Conservation (phyloP, 169 alveolate genomes). For the Babesia microti region DNA sequence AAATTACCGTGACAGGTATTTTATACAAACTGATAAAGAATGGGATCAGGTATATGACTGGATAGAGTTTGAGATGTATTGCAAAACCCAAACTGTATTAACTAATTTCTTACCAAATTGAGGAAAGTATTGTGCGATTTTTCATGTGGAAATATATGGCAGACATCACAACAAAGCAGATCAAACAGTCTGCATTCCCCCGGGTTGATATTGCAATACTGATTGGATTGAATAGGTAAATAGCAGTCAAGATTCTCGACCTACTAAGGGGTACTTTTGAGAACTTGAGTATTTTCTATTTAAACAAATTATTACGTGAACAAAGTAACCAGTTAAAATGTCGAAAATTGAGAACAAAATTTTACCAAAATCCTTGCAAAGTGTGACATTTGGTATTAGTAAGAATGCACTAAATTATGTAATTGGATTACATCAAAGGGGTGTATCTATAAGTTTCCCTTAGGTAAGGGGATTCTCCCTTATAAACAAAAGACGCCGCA, state of each 20-base stretch:
- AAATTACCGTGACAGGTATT: conserved; percentile 7
- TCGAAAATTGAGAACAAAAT: conserved; percentile 71
- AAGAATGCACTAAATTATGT: conserved; percentile 46
- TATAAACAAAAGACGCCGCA: conserved; percentile 83
- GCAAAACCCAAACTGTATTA: conserved; percentile 78
- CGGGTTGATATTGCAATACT: conserved; percentile 83
- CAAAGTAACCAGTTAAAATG: conserved; percentile 66
- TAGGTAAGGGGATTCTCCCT: conserved; percentile 87
- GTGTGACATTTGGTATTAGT: conserved; percentile 50
- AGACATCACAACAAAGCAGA: conserved; percentile 51
- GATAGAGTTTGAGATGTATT: conserved; percentile 90
- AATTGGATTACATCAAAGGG: conserved; percentile 70
- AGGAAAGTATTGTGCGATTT: conserved; percentile 51
- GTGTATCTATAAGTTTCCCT: conserved; percentile 96
- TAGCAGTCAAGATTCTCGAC: conserved; percentile 41
- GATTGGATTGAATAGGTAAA: conserved; percentile 87
- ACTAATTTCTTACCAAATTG: conserved; percentile 45
- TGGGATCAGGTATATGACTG: conserved; percentile 89
- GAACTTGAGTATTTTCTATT: conserved; percentile 13
- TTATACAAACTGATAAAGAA: conserved; percentile 52
- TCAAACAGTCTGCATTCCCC: conserved; percentile 82
- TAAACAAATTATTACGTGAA: conserved; percentile 15
- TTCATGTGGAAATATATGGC: conserved; percentile 44
- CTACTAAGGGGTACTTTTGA: conserved; percentile 22
- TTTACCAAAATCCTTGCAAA: conserved; percentile 73